Evolutionary conservation across 1,284 basidiomycete species (phyloP), one percentile per base, ranked within the genome.

Genomic region (Pterulicium gracile): DNA sequence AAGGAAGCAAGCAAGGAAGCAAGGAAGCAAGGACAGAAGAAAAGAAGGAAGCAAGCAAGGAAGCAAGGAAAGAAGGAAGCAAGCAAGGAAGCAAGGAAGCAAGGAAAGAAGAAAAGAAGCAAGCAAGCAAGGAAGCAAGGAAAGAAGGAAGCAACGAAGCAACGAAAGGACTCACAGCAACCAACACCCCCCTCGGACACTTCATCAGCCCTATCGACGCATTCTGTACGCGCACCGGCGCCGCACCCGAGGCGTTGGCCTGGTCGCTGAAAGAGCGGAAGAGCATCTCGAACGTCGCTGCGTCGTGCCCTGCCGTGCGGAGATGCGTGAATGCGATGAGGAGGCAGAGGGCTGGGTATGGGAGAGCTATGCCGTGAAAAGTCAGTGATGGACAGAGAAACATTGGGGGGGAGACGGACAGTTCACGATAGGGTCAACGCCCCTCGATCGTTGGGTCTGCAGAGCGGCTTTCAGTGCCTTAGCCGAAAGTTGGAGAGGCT

Each of bases 231-330:
- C 81, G 77, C n/a, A 88, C 75, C 1, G 85, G 85, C 0, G 84
- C 83, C 13, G 79, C 75, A 14, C 69, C 68, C 3, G 82, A 82
- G 15, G 75, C 69, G 19, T 79, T 77, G 15, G 84, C 69, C 60
- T 87, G 83, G 48, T 74, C 73, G 23, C 72, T 70, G 58, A 87
- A 84, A 15, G 68, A 65, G 42, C 85, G 79, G 51, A 79, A 66
- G 2, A 90, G 68, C 80, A 88, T 84, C 58, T 88, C 86, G 57
- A 89, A 90, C 2, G 80, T 89, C 57, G 88, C 73, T 3, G 58
- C 58, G 19, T 79, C 70, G 50, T 88, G 83, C 0, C 87, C 87
- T 10, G 72, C 70, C 1, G 75, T 77, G 32, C 75, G 65, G 4
- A 70, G 66, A 54, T 88, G 87, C 49, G 73, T 64, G 1, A 77